phyloP scores from a whole-genome alignment of 1,284 basidiomycete genomes.

The Naganishia cerealis region DNA sequence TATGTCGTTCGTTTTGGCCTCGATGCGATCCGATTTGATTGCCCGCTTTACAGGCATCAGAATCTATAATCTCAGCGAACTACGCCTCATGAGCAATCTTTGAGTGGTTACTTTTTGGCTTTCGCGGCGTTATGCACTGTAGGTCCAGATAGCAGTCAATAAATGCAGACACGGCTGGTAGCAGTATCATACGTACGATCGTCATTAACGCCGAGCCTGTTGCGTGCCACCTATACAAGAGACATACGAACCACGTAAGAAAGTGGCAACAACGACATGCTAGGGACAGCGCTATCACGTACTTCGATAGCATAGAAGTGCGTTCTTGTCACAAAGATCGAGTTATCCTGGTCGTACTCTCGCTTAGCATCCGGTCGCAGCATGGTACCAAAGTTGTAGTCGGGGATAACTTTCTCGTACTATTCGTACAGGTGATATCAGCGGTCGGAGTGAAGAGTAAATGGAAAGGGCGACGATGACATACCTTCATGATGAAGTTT shows the following conservation, averaged over 20 bases:
- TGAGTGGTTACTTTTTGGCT: neutral
- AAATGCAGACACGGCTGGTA: neutral
- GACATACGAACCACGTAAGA: slow-evolving; percentile 3
- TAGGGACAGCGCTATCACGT: slow-evolving; percentile 37
- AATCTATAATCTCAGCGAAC: neutral
- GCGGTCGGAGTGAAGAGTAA: neutral
- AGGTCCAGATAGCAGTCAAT: neutral
- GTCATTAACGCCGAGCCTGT: slow-evolving; percentile 88
- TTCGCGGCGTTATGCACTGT: neutral
- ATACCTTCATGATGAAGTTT: slow-evolving; percentile 77
- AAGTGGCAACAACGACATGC: neutral
- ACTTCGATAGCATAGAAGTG: slow-evolving; percentile 92
- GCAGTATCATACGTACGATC: slow-evolving; percentile 28
- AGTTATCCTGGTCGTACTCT: slow-evolving; percentile 90
- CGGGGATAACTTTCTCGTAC: slow-evolving; percentile 82
- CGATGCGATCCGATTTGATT: neutral
- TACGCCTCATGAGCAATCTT: neutral
- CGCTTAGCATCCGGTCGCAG: slow-evolving; percentile 76
- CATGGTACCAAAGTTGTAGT: slow-evolving; percentile 96
- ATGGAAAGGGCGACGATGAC: neutral
- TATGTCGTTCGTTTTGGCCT: neutral
- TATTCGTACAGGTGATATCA: slow-evolving; percentile 21
- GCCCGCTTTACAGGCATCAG: neutral
- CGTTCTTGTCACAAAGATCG: slow-evolving; percentile 77
- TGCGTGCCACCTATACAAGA: slow-evolving; percentile 75